Evolutionary conservation across 2,329 filamentous ascomycete genomes (phyloP).

Genomic region (Myriangium duriaei): DNA sequence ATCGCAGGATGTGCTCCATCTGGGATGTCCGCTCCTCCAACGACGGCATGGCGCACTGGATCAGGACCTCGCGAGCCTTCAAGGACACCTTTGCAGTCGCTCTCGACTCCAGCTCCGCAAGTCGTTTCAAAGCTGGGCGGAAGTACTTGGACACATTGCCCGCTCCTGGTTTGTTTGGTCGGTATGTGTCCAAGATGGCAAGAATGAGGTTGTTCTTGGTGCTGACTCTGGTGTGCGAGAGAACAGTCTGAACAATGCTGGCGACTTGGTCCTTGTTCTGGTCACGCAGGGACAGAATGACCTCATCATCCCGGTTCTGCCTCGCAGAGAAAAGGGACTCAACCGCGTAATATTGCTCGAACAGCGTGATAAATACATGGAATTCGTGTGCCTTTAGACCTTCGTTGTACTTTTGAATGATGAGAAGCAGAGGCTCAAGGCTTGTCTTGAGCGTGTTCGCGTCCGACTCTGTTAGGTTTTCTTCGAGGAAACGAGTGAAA

Average conservation of each 20-base stretch:
- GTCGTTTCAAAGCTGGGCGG: slow-evolving; percentile 64
- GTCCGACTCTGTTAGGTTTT: slow-evolving; percentile 63
- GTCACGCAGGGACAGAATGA: slow-evolving; percentile 85
- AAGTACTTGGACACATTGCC: slow-evolving; percentile 84
- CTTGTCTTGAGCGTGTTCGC: slow-evolving; percentile 59
- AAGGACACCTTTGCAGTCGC: slow-evolving; percentile 88
- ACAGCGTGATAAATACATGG: slow-evolving; percentile 62
- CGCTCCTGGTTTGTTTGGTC: slow-evolving; percentile 81
- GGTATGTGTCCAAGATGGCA: slow-evolving; percentile 86
- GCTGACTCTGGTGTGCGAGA: slow-evolving; percentile 85
- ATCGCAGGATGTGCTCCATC: slow-evolving; percentile 97
- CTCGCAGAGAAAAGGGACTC: slow-evolving; percentile 81
- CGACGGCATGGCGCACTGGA: slow-evolving; percentile 91
- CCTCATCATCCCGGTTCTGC: slow-evolving; percentile 79
- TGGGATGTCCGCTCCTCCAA: slow-evolving; percentile 87
- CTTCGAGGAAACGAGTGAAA: slow-evolving; percentile 77
- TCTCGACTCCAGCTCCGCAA: slow-evolving; percentile 81
- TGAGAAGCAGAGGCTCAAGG: slow-evolving; percentile 61
- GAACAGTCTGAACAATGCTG: slow-evolving; percentile 74
- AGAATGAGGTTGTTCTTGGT: slow-evolving; percentile 90
- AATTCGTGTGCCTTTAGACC: slow-evolving; percentile 88
- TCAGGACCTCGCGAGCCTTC: slow-evolving; percentile 93
- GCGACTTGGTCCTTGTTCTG: slow-evolving; percentile 87
- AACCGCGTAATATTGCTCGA: slow-evolving; percentile 69
- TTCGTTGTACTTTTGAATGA: slow-evolving; percentile 71